phyloP scores from a whole-genome alignment of 2,329 filamentous ascomycete genomes.

The Calonectria multiphialidica region DNA sequence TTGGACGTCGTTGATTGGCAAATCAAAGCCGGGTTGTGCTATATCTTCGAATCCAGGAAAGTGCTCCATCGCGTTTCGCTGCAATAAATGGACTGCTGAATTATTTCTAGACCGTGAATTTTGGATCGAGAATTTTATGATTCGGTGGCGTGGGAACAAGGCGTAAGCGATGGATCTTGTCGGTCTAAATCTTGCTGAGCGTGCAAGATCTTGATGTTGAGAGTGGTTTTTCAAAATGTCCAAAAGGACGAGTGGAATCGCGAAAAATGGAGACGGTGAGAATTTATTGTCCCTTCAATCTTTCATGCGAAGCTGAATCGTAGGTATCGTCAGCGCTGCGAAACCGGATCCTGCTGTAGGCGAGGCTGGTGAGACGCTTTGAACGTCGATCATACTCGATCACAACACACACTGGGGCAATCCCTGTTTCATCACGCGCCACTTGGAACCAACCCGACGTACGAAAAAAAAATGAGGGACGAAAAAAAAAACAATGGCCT shows the following conservation, averaged over 20 bases:
- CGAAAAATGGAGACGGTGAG: neutral
- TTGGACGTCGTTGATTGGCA: neutral
- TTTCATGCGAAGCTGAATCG: neutral
- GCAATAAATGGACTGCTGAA: neutral
- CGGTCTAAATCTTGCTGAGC: neutral
- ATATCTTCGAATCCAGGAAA: neutral
- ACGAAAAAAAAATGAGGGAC: too few species aligned
- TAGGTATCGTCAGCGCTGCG: conserved; percentile 19
- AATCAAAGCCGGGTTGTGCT: neutral
- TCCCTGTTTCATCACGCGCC: conserved; percentile 22
- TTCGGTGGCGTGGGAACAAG: too few species aligned
- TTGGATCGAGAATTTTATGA: too few species aligned
- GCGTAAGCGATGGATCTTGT: neutral
- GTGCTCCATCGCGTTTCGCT: neutral
- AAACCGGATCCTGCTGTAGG: conserved; percentile 39
- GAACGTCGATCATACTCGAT: conserved; percentile 31
- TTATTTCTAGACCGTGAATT: too few species aligned
- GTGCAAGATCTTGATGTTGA: neutral
- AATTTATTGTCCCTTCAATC: neutral
- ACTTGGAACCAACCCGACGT: neutral
- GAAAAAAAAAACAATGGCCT: neutral
- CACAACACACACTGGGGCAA: conserved; percentile 9
- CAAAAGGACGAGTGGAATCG: neutral
- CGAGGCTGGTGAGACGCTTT: conserved; percentile 38
- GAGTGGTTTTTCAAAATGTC: neutral